These are phyloP conservation scores for Leptographium radiaticola DNA, from an alignment of 2,329 filamentous ascomycete species.

Conservation along the genomic window DNA sequence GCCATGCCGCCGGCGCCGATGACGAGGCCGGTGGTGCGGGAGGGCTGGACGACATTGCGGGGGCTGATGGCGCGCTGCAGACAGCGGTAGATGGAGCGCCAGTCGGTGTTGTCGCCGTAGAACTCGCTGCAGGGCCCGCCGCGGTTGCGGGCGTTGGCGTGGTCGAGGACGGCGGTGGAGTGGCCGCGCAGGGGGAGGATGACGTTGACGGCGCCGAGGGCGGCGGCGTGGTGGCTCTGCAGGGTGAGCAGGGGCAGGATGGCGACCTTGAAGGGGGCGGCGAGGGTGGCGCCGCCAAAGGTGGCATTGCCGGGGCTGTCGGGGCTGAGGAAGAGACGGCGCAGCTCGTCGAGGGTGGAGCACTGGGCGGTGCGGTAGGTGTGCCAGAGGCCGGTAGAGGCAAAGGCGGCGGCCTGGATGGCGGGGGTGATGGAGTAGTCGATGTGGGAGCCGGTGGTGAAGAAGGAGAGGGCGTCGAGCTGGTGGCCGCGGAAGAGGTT, in stretches of 20 bases:
- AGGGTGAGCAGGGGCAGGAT: constrained; percentile 51
- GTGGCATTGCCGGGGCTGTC: constrained; percentile 16
- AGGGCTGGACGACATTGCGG: constrained; percentile 44
- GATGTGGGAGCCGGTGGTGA: constrained; percentile 54
- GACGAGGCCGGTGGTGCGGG: constrained; percentile 39
- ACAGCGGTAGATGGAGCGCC: constrained; percentile 34
- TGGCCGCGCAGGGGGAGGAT: constrained; percentile 50
- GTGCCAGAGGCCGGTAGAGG: constrained; percentile 53
- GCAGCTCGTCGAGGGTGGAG: constrained; percentile 45
- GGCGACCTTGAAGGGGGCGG: constrained; percentile 58
- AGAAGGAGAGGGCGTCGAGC: constrained; percentile 54
- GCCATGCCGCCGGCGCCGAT: constrained; percentile 60
- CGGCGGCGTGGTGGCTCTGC: constrained; percentile 53
- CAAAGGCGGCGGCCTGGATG: constrained; percentile 59
- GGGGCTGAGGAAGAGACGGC: constrained; percentile 42
- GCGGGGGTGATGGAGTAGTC: constrained; percentile 59
- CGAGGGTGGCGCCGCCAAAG: constrained; percentile 57
- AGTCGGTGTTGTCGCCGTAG: constrained; percentile 41
- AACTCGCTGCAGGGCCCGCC: constrained; percentile 48
- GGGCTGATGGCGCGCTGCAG: constrained; percentile 58
- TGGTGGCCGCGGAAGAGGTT: constrained; percentile 47
- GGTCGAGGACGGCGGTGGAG: constrained; percentile 32
- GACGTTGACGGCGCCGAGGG: constrained; percentile 62
- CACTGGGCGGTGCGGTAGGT: constrained; percentile 48
- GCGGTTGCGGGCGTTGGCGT: constrained; percentile 44